A percentile compares a stretch with the other conserved stretches of the same genome.
Conservation (phyloP, 169 alveolate species). For the Plasmodium coatneyi region DNA sequence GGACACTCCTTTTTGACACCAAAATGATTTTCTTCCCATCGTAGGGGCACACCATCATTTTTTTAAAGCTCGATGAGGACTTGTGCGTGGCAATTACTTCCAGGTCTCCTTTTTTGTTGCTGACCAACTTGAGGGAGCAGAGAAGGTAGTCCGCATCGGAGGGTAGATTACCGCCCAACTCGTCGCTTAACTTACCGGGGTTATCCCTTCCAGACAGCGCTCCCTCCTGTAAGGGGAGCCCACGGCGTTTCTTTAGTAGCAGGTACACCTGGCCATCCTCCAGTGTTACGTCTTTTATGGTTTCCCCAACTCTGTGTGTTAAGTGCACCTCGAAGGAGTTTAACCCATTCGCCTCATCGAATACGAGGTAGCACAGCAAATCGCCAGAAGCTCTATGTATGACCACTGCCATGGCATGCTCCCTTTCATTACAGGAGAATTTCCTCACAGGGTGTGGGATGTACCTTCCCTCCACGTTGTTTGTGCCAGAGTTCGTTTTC, state of each 20-base stretch:
- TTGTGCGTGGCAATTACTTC: background rate
- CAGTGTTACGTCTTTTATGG: slow-evolving; percentile 8
- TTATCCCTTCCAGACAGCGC: background rate
- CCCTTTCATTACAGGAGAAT: slow-evolving; percentile 11
- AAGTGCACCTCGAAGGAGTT: slow-evolving; percentile 4
- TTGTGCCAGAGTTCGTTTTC: background rate
- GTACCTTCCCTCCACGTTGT: background rate
- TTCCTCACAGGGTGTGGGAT: slow-evolving; percentile 9
- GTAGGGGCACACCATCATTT: slow-evolving; percentile 53
- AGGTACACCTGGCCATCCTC: slow-evolving; percentile 10
- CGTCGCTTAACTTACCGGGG: background rate
- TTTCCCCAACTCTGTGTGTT: background rate
- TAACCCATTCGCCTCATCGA: slow-evolving; percentile 19
- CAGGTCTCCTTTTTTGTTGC: background rate
- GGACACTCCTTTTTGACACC: slow-evolving; percentile 21
- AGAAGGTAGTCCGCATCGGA: background rate
- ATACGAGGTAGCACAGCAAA: slow-evolving; percentile 1
- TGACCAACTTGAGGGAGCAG: background rate
- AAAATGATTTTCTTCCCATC: slow-evolving; percentile 43
- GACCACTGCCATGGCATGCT: slow-evolving; percentile 20
- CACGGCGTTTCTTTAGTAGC: slow-evolving; percentile 9
- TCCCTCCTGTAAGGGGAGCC: background rate
- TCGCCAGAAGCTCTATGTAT: background rate
- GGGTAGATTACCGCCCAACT: background rate
- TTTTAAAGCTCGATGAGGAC: background rate